These are phyloP conservation scores for Calocybe cyanea DNA, from an alignment of 768 basidiomycete species.

Conservation along the genomic window DNA sequence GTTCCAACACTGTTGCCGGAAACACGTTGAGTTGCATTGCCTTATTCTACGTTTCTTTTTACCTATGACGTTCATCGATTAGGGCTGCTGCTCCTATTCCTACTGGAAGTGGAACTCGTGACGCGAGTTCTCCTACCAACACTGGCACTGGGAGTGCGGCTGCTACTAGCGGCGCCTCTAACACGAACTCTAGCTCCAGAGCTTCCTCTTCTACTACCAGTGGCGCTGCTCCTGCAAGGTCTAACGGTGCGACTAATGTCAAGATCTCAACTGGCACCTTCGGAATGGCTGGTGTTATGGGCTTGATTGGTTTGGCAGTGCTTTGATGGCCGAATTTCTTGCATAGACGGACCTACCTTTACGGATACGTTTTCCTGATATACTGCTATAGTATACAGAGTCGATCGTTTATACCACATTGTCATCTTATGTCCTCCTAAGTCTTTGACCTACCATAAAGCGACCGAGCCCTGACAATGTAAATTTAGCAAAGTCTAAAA, in stretches of 20 bases:
- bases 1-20: slow-evolving; percentile 12
- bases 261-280: slow-evolving; percentile 26
- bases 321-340: slow-evolving; percentile 28
- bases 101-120: neutral
- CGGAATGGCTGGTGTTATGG: slow-evolving; percentile 47
- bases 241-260: slow-evolving; percentile 30
- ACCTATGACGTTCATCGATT: neutral
- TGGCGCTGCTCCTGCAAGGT: slow-evolving; percentile 12
- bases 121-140: slow-evolving; percentile 2
- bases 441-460: no score
- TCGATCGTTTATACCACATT: neutral
- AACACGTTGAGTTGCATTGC: slow-evolving; percentile 10
- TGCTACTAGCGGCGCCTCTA: slow-evolving; percentile 17
- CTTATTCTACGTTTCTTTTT: neutral
- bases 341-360: no score
- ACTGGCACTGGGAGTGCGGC: slow-evolving; percentile 5
- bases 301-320: slow-evolving; percentile 46
- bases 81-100: slow-evolving; percentile 1
- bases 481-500: neutral
- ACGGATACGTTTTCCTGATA: slow-evolving; percentile 3
- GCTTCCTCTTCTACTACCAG: neutral
- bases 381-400: neutral
- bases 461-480: no score
- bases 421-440: no score
- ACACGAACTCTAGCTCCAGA: slow-evolving; percentile 14